Evolutionary conservation across 129 eudicot genomes (phyloP).

Genomic region (Heracleum sosnowskyi): DNA sequence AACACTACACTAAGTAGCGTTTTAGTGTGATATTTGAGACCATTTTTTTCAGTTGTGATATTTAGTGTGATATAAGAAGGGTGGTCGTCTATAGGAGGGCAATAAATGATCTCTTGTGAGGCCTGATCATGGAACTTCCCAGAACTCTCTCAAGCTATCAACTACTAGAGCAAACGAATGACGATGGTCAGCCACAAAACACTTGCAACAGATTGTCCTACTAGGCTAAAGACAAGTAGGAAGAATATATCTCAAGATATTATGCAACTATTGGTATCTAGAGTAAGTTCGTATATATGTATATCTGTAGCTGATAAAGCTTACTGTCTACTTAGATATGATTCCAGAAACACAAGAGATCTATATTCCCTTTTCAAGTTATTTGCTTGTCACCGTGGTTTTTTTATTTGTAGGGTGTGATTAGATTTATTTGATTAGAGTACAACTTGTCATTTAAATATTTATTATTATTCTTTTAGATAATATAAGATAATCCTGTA

Average conservation of each 20-base stretch:
- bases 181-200: not conserved
- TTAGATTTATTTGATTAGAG: not conserved
- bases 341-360: not conserved
- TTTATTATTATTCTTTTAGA: not conserved
- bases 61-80: not conserved
- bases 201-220: not conserved
- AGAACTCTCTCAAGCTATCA: not conserved
- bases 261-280: not conserved
- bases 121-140: not conserved
- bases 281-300: not conserved
- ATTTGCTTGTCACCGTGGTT: not conserved
- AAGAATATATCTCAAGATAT: not conserved
- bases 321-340: not conserved
- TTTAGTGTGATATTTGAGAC: no score
- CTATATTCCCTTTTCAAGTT: not conserved
- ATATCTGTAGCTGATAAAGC: not conserved
- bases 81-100: not conserved
- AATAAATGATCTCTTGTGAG: not conserved
- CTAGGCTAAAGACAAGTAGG: not conserved
- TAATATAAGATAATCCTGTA: not conserved
- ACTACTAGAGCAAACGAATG: not conserved
- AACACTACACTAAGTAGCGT: no score
- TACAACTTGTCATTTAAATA: not conserved
- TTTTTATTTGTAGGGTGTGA: not conserved
- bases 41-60: no score